Conservation (phyloP, 768 basidiomycete species). For the Sutorius australiensis region DNA sequence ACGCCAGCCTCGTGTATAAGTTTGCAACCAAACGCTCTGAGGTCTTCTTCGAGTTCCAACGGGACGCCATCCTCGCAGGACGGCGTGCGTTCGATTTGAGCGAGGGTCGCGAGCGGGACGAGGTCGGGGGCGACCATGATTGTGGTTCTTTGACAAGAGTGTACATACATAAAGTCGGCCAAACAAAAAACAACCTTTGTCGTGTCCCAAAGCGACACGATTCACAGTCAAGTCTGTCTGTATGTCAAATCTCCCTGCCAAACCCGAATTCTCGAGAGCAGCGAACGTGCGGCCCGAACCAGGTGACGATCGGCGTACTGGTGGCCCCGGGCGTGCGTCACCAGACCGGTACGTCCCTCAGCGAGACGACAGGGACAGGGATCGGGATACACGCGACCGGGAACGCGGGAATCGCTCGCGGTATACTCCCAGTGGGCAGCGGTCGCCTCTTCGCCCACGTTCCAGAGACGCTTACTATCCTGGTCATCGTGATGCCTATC, state of each 20-base stretch:
- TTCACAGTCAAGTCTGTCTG: too few species aligned
- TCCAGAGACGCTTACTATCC: slow-evolving; percentile 14
- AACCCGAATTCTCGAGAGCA: slow-evolving; percentile 29
- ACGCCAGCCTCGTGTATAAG: slow-evolving; percentile 94
- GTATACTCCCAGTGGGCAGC: slow-evolving; percentile 11
- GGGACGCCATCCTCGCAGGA: slow-evolving; percentile 83
- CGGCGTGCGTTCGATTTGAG: slow-evolving; percentile 76
- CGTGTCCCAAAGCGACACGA: neutral
- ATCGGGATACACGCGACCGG: slow-evolving; percentile 21
- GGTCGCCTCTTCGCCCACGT: slow-evolving; percentile 16
- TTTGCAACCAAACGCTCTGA: slow-evolving; percentile 89
- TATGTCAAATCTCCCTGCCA: slow-evolving; percentile 31
- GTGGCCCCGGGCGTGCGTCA: slow-evolving; percentile 15
- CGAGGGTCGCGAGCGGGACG: slow-evolving; percentile 78
- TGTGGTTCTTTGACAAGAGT: neutral
- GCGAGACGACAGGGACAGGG: slow-evolving; percentile 25
- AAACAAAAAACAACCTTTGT: slow-evolving; percentile 17
- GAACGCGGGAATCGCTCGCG: slow-evolving; percentile 19
- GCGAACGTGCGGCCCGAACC: slow-evolving; percentile 15
- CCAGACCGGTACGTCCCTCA: slow-evolving; percentile 25
- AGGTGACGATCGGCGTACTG: slow-evolving; percentile 22
- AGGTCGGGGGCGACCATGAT: slow-evolving; percentile 46
- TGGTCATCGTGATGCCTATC: slow-evolving; percentile 16
- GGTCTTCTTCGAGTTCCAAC: slow-evolving; percentile 75
- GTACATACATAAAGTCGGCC: slow-evolving; percentile 10